These are phyloP conservation scores for Tylopilus subfusipes DNA, from an alignment of 768 basidiomycete genomes.

Conservation along the genomic window DNA sequence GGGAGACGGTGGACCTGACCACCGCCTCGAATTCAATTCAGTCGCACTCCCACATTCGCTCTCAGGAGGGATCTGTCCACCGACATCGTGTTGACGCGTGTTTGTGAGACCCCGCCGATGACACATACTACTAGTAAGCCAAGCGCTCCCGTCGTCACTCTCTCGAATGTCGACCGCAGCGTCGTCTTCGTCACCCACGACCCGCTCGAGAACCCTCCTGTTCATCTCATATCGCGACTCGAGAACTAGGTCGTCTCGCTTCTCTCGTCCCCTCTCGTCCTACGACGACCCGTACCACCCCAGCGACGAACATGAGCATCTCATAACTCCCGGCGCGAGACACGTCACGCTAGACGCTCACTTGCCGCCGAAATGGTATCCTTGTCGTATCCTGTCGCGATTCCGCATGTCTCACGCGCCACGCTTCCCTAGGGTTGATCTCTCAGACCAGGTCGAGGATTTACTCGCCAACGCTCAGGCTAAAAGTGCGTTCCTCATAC, in stretches of 20 bases:
- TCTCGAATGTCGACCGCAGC: slow-evolving; percentile 30
- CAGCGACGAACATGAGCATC: slow-evolving; percentile 59
- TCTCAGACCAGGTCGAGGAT: slow-evolving; percentile 84
- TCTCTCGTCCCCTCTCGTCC: slow-evolving; percentile 37
- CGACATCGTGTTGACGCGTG: slow-evolving; percentile 24
- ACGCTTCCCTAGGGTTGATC: slow-evolving; percentile 70
- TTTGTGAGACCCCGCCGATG: slow-evolving; percentile 15
- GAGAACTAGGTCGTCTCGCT: slow-evolving; percentile 41
- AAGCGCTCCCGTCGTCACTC: slow-evolving; percentile 15
- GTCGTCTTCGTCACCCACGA: slow-evolving; percentile 44
- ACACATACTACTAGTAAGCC: slow-evolving; percentile 24
- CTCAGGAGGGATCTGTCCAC: too few relatives aligned
- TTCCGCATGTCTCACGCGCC: slow-evolving; percentile 16
- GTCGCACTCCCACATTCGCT: too few relatives aligned
- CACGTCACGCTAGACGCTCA: slow-evolving; percentile 53
- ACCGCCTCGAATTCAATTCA: neutral
- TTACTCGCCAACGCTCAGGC: slow-evolving; percentile 62
- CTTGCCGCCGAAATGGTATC: slow-evolving; percentile 86
- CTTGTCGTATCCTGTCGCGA: neutral
- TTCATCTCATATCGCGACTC: slow-evolving; percentile 94
- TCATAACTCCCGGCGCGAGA: slow-evolving; percentile 44
- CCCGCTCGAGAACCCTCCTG: slow-evolving; percentile 85
- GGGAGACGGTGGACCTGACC: too few relatives aligned
- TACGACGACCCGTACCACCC: slow-evolving; percentile 47
- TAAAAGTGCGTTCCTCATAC: slow-evolving; percentile 62